A percentile compares a stretch with the other conserved stretches of the same genome.
These are phyloP conservation scores for Rosa lucieae DNA, from an alignment of 306 rosid genomes.

Conservation along the genomic window DNA sequence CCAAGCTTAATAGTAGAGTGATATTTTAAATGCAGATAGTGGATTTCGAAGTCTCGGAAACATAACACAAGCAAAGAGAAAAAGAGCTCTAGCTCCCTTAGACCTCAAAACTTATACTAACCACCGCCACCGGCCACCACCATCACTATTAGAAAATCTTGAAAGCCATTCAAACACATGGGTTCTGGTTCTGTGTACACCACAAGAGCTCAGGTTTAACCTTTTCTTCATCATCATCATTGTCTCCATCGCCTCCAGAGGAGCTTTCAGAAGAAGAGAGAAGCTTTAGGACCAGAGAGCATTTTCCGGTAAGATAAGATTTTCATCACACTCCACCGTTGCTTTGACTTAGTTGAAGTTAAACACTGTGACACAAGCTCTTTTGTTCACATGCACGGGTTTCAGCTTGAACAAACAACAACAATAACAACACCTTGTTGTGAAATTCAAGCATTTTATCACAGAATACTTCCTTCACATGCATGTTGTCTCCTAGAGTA, in stretches of 20 bases:
- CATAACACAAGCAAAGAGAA: conserved; percentile 16
- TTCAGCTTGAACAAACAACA: not conserved
- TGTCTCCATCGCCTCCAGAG: not conserved
- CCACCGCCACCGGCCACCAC: conserved; percentile 9
- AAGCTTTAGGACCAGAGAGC: not conserved
- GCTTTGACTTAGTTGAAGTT: conserved; percentile 14
- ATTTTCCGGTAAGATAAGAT: conserved; percentile 12
- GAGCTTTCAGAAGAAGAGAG: not conserved
- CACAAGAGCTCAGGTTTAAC: not conserved
- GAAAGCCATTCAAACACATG: conserved; percentile 7
- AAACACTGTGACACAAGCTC: conserved; percentile 21
- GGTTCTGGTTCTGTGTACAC: not conserved
- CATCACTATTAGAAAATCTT: not conserved
- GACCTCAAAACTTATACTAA: conserved; percentile 5
- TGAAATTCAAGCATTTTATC: conserved; percentile 57
- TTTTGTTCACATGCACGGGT: conserved; percentile 63
- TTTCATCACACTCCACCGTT: conserved; percentile 13
- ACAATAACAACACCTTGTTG: conserved; percentile 47
- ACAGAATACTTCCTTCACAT: conserved; percentile 52
- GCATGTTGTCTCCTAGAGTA: conserved; percentile 56
- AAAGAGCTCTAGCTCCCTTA: conserved; percentile 3
- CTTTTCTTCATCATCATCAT: not conserved
- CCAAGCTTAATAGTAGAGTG: not conserved
- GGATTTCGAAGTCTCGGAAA: conserved; percentile 18
- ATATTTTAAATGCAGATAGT: not conserved